Evolutionary conservation across 108 stramenopile species (phyloP).

Genomic region (Cyclostephanos invisitatus): DNA sequence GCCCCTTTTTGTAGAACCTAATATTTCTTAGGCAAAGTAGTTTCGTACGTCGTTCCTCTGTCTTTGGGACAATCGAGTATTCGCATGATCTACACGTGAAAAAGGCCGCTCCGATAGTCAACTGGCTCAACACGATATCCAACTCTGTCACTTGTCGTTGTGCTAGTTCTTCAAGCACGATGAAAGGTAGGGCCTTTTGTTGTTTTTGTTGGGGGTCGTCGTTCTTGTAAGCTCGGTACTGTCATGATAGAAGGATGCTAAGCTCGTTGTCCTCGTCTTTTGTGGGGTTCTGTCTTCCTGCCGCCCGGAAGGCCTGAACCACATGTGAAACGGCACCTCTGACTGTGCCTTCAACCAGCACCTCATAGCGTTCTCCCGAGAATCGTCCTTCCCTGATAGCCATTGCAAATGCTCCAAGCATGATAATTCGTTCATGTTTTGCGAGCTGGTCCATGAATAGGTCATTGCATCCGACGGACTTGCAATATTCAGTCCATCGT

Average conservation of each 20-base stretch:
- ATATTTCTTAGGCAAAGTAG: background rate
- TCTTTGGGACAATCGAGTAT: slow-evolving; percentile 22
- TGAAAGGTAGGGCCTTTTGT: slow-evolving; percentile 21
- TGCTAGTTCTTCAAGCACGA: slow-evolving; percentile 1
- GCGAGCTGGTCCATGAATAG: slow-evolving; percentile 15
- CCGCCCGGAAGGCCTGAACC: slow-evolving; percentile 23
- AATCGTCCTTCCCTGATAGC: slow-evolving; percentile 22
- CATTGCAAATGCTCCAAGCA: slow-evolving; percentile 25
- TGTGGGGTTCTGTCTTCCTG: slow-evolving; percentile 23
- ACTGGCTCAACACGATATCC: background rate
- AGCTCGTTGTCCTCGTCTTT: slow-evolving; percentile 28
- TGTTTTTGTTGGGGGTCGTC: slow-evolving; percentile 11
- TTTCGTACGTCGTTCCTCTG: background rate
- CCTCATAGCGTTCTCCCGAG: background rate
- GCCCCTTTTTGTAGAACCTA: slow-evolving; percentile 1
- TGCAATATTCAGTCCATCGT: slow-evolving; percentile 11
- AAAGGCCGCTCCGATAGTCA: slow-evolving; percentile 7
- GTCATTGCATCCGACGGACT: slow-evolving; percentile 9
- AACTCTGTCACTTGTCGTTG: slow-evolving; percentile 5
- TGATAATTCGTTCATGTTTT: background rate
- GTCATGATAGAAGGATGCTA: slow-evolving; percentile 30
- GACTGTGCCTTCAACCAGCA: slow-evolving; percentile 27
- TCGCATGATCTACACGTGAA: slow-evolving; percentile 30
- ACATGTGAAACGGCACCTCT: slow-evolving; percentile 21
- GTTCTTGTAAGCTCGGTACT: slow-evolving; percentile 10